Evolutionary conservation across 805 yeast genomes (phyloP).

Genomic region (Maudiozyma bulderi): DNA sequence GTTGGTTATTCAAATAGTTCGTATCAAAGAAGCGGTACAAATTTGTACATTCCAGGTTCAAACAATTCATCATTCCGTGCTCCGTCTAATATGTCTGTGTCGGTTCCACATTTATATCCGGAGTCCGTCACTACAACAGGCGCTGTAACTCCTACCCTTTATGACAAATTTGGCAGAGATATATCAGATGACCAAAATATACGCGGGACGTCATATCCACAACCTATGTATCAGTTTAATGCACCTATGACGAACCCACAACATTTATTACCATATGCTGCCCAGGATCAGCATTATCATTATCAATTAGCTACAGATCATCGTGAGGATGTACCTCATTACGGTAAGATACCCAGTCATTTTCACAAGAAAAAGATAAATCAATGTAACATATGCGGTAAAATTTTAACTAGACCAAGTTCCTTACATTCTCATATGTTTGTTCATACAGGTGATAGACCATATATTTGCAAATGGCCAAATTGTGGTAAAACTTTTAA

Average conservation of each 20-base stretch:
- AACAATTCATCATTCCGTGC: neutral
- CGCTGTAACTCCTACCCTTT: neutral
- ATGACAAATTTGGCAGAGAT: neutral
- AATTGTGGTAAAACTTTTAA: constrained; percentile 59
- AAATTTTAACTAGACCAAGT: constrained; percentile 66
- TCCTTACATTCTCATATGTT: constrained; percentile 67
- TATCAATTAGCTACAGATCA: neutral
- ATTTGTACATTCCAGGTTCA: neutral
- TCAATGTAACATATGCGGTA: constrained; percentile 46
- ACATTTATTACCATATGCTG: neutral
- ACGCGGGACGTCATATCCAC: neutral
- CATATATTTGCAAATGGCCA: constrained; percentile 48
- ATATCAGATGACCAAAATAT: neutral
- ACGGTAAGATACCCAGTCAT: neutral
- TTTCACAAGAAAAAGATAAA: constrained; percentile 17
- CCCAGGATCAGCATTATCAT: neutral
- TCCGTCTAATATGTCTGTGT: neutral
- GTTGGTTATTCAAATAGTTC: too few species aligned
- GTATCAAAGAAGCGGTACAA: neutral
- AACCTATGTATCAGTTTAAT: neutral
- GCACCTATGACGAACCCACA: neutral
- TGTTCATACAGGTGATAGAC: constrained; percentile 68
- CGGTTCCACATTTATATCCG: neutral
- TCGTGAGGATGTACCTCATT: neutral
- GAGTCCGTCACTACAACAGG: neutral